These are phyloP conservation scores for Talaromyces trachyspermus DNA, from an alignment of 495 filamentous ascomycete species.

Conservation along the genomic window DNA sequence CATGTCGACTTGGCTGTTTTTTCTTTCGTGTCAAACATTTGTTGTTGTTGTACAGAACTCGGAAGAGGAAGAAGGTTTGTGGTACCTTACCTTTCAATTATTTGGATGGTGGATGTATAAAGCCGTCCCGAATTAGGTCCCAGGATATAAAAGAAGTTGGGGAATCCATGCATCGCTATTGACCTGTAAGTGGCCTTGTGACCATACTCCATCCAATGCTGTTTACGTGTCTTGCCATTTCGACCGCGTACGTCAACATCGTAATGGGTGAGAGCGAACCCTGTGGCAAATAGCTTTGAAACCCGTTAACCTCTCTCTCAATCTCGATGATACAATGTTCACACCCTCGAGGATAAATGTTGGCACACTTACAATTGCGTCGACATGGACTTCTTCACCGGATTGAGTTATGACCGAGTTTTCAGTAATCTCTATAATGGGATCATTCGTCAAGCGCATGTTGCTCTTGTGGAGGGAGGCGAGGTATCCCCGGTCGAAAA, in stretches of 20 bases:
- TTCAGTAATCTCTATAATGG: conserved; percentile 7
- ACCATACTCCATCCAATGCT: conserved; percentile 7
- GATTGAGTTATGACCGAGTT: conserved; percentile 12
- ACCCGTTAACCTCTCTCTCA: background rate
- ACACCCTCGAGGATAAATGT: background rate
- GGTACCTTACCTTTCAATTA: conserved; percentile 39
- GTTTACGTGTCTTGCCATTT: conserved; percentile 7
- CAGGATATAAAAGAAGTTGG: conserved; percentile 22
- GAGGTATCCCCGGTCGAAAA: conserved; percentile 18
- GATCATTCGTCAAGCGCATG: conserved; percentile 11
- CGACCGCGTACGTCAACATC: conserved; percentile 9
- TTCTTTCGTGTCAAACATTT: too few species aligned
- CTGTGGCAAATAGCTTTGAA: conserved; percentile 10
- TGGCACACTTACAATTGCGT: conserved; percentile 12
- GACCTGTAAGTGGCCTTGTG: conserved; percentile 16
- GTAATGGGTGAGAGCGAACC: conserved; percentile 10
- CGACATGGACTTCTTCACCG: conserved; percentile 6
- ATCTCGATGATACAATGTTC: background rate
- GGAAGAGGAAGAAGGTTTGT: too few species aligned
- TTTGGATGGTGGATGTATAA: conserved; percentile 26
- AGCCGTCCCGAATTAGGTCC: conserved; percentile 20
- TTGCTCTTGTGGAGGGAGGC: conserved; percentile 13
- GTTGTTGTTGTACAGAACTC: too few species aligned
- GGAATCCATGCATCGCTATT: conserved; percentile 20
- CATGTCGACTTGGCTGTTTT: conserved; percentile 8